Evolutionary conservation across 805 yeast genomes (phyloP), one percentile per base, ranked within the genome.

Genomic region (Ogataea nakhonphanomensis): DNA sequence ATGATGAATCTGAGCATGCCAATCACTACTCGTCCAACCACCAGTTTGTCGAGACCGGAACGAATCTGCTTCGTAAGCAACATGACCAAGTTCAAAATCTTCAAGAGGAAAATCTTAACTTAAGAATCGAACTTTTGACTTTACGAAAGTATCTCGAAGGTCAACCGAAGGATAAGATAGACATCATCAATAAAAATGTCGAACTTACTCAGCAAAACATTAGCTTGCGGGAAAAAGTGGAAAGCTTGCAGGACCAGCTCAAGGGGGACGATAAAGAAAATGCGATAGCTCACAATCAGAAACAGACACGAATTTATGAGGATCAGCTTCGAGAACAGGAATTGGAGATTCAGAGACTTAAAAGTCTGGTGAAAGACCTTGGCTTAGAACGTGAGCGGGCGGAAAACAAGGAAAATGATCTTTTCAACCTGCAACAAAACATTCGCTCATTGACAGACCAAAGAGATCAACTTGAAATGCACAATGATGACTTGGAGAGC

Each of bases 151-250:
- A 59, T 31, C 53, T 70, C 27, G 65, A 64, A 33, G 66, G 62
- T n/a, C 58, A 71, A n/a, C 76, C 77, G 0, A 57, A 54, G 27
- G 73, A 69, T 39, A 64, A 67, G 25, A 49, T 55, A 2, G 66
- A 64, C 5, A 39, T 72, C 36, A 58, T 70, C 13, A 57, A 57
- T 37, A 59, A 62, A 31, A 70, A 69, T 36, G 54, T 67, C 12
- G 59, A 59, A 7, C 48, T 67, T 37, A 58, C 51, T 30, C 64
- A 61, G 36, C 58, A 60, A 35, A 50, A 59, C 24, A 41, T 49
- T 25, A 23, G 26, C 21, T 38, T 50, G 17, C 37, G 35, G 27
- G 46, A 43, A 9, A 25, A 39, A 8, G 10, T 44, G 23, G 31
- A 28, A 14, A 5, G 28, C 0, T 21, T 37, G 22, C 33, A 30